Evolutionary conservation across 441 rosid species (phyloP).

Genomic region (Populus trichocarpa): DNA sequence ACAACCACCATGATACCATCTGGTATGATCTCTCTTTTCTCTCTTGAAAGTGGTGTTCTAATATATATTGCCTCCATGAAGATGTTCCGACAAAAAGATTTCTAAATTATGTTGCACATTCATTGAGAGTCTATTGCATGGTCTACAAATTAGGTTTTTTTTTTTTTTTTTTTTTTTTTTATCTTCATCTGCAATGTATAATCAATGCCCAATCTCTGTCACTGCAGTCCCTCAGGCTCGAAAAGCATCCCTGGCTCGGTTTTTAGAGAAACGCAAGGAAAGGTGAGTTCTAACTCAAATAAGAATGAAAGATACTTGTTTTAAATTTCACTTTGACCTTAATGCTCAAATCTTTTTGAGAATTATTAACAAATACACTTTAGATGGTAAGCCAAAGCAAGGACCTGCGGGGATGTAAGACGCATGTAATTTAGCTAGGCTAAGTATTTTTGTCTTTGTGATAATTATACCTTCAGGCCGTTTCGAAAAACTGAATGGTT

Average conservation of each 20-base stretch:
- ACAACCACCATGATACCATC: conserved; percentile 49
- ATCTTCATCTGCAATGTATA: background rate
- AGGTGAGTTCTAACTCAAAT: conserved; percentile 37
- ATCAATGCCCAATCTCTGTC: conserved; percentile 3
- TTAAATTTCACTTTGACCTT: background rate
- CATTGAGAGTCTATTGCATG: background rate
- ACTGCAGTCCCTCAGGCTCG: conserved; percentile 78
- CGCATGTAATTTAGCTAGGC: background rate
- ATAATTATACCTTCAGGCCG: background rate
- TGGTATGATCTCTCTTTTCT: conserved; percentile 33
- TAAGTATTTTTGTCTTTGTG: background rate
- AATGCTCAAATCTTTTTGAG: background rate
- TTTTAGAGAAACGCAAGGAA: conserved; percentile 94
- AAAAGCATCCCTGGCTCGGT: conserved; percentile 84
- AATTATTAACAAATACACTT: background rate
- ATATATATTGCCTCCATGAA: background rate
- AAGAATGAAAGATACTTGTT: background rate
- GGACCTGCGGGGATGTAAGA: background rate
- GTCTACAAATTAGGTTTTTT: background rate
- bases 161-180: background rate
- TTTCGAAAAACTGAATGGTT: background rate
- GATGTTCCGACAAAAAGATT: background rate
- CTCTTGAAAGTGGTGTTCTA: background rate
- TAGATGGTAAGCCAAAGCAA: background rate
- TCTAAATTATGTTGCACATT: background rate